Conservation (phyloP, 1,284 basidiomycete genomes). For the Pascua guehoae region DNA sequence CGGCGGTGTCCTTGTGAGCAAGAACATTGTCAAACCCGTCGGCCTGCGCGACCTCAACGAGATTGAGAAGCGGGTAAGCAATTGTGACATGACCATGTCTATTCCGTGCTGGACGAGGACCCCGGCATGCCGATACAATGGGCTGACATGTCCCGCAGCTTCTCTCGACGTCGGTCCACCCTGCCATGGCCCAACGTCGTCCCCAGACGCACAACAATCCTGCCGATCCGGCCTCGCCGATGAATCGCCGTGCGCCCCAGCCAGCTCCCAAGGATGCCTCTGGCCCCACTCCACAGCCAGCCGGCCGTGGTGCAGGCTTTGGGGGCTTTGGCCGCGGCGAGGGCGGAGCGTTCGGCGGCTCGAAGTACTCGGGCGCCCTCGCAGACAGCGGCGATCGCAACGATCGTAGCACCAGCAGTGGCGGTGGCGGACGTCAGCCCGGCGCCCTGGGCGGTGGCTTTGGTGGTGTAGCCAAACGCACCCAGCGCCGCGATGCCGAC, state of each 20-base stretch:
- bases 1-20: slow-evolving; percentile 78
- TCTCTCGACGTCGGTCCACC: slow-evolving; percentile 37
- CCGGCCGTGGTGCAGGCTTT: slow-evolving; percentile 23
- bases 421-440: slow-evolving; percentile 22
- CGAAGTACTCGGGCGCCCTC: slow-evolving; percentile 32
- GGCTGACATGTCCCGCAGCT: slow-evolving; percentile 21
- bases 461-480: slow-evolving; percentile 37
- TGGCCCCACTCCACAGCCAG: slow-evolving; percentile 19
- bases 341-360: slow-evolving; percentile 38
- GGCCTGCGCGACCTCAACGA: slow-evolving; percentile 73
- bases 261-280: slow-evolving; percentile 1
- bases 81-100: not conserved
- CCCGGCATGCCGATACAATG: not conserved
- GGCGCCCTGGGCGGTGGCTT: slow-evolving; percentile 43
- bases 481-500: slow-evolving; percentile 12
- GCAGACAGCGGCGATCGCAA: slow-evolving; percentile 7
- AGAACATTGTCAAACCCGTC: slow-evolving; percentile 67
- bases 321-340: slow-evolving; percentile 42
- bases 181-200: slow-evolving; percentile 32
- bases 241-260: slow-evolving; percentile 7
- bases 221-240: slow-evolving; percentile 3
- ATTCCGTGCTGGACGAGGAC: not conserved
- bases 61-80: slow-evolving; percentile 77
- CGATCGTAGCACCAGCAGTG: no score
- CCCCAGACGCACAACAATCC: slow-evolving; percentile 9